Evolutionary conservation across 2,329 filamentous ascomycete genomes (phyloP), one percentile per base, ranked within the genome.

Genomic region (Helotiales sp.): DNA sequence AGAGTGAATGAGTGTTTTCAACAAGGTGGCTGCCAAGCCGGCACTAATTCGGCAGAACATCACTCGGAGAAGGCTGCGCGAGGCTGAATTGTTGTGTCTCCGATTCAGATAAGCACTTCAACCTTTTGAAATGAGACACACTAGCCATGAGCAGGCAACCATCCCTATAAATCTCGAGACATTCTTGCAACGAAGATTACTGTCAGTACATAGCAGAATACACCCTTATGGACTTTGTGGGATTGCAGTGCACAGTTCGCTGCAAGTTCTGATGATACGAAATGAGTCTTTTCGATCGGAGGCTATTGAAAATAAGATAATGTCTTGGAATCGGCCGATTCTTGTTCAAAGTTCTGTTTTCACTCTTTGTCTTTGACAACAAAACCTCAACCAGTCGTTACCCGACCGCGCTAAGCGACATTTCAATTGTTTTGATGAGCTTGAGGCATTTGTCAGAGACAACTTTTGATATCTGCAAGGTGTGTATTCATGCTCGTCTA

Each of bases 1-100:
- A 49, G 13, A 6, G 30, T 52, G 49, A 37, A n/a, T n/a, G n/a
- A n/a, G n/a, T n/a, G n/a, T n/a, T n/a, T n/a, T n/a, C n/a, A n/a
- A n/a, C n/a, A n/a, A n/a, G n/a, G n/a, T n/a, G n/a, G n/a, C 28
- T 62, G 32, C 28, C 22, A 30, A 54, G 47, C 47, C 47, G 47
- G 47, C 47, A 15, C 22, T 26, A 28, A 22, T 50, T 26, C 47
- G 47, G 47, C 47, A 24, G 3, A 13, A 28, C 47, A 2, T 50
- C 47, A 15, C 11, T 15, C 28, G 11, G 22, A 15, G 22, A 24
- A 50, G 47, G 47, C 47, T 50, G 22, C 47, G 47, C 22, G 47
- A 50, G 47, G 47, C 47, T 50, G 47, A 50, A 50, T 50, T 13
- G 22, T 24, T 24, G 10, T 50, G 28, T n/a, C n/a, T n/a, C n/a